Evolutionary conservation across 176 grass and related monocot genomes (phyloP).

Genomic region (Aegilops speltoides): DNA sequence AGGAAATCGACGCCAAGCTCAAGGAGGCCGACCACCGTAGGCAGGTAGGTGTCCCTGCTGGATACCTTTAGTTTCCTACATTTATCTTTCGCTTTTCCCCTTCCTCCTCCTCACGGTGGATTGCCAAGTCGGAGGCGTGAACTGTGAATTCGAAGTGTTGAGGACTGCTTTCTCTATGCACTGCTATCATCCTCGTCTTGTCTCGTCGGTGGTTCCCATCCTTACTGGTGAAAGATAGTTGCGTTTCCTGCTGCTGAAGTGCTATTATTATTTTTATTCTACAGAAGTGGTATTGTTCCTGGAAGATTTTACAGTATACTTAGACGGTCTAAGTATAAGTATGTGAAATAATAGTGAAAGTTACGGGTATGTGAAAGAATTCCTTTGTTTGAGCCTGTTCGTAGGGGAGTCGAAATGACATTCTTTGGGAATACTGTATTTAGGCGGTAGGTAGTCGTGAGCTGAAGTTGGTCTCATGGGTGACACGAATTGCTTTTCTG

Average conservation of each 20-base stretch:
- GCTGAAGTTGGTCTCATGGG: constrained; percentile 41
- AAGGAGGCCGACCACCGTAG: constrained; percentile 87
- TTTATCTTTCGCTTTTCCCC: background rate
- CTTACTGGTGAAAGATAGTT: too few species aligned
- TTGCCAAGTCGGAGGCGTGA: constrained; percentile 1
- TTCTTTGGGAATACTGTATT: constrained; percentile 19
- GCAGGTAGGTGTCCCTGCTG: constrained; percentile 57
- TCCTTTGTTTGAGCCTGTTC: background rate
- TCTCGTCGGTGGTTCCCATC: background rate
- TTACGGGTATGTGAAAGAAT: background rate
- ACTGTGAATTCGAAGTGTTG: background rate
- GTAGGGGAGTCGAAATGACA: constrained; percentile 23
- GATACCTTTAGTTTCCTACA: background rate
- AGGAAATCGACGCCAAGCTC: constrained; percentile 96
- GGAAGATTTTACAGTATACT: background rate
- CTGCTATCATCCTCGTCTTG: too few species aligned
- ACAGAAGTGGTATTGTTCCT: background rate
- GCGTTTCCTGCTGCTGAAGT: too few species aligned
- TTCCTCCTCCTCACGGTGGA: background rate
- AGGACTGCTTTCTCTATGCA: background rate
- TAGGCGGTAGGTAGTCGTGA: constrained; percentile 47
- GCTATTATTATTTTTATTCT: background rate
- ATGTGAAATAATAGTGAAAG: background rate
- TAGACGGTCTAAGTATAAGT: background rate
- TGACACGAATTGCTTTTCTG: background rate